Percentiles rank a stretch among this genome's conserved stretches.
Conservation (phyloP, 2,329 filamentous ascomycete species). For the Alternaria triticimaculans region DNA sequence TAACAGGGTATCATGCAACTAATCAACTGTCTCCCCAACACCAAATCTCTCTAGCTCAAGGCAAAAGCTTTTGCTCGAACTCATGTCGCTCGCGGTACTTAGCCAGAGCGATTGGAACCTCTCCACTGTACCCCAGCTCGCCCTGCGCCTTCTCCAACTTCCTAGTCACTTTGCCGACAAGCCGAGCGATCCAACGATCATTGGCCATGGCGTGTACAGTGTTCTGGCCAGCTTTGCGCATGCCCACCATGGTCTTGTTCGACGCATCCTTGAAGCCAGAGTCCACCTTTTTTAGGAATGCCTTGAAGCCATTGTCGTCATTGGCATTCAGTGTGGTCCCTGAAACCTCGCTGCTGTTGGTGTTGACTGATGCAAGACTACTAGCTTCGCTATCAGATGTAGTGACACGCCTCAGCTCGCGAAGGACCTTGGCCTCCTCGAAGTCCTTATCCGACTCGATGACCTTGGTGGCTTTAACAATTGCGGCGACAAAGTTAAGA, state of each 20-base stretch:
- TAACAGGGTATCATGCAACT: conserved; percentile 6
- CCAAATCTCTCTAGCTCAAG: conserved; percentile 19
- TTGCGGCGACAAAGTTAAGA: conserved; percentile 61
- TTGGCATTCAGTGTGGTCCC: conserved; percentile 13
- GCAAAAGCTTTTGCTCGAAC: conserved; percentile 44
- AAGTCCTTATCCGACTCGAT: conserved; percentile 60
- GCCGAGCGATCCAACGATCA: conserved; percentile 62
- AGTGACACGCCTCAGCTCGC: conserved; percentile 37
- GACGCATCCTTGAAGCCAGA: conserved; percentile 41
- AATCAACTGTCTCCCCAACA: not conserved
- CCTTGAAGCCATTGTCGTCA: conserved; percentile 32
- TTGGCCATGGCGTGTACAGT: conserved; percentile 55
- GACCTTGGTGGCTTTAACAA: conserved; percentile 65
- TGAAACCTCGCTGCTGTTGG: conserved; percentile 20
- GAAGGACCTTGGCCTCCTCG: conserved; percentile 44
- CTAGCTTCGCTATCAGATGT: conserved; percentile 31
- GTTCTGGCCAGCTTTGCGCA: conserved; percentile 56
- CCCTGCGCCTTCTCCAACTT: conserved; percentile 59
- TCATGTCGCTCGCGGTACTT: conserved; percentile 48
- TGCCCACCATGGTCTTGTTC: conserved; percentile 51
- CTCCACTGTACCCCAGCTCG: conserved; percentile 59
- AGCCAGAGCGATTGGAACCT: conserved; percentile 54
- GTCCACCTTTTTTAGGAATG: conserved; percentile 33
- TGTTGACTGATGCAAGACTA: conserved; percentile 29
- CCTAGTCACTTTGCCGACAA: conserved; percentile 59